Evolutionary conservation across 1,284 basidiomycete species (phyloP).

Genomic region (Butyriboletus pseudospeciosus): DNA sequence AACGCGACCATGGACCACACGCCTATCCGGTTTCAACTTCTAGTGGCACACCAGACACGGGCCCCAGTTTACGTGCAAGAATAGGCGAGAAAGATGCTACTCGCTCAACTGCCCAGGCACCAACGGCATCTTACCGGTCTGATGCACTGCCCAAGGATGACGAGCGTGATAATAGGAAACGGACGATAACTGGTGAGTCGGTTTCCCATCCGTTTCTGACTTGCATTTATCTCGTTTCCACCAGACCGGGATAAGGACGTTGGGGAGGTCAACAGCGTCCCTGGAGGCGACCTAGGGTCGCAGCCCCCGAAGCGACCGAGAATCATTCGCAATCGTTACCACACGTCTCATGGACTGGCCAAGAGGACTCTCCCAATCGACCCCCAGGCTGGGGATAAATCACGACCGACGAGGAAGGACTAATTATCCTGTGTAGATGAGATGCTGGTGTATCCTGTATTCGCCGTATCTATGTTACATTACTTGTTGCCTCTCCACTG

Average conservation of each 20-base stretch:
- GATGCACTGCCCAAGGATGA: conserved; percentile 48
- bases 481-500: conserved; percentile 14
- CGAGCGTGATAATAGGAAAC: conserved; percentile 64
- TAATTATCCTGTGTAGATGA: conserved; percentile 20
- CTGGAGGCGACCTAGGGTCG: conserved; percentile 22
- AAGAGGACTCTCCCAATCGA: conserved; percentile 60
- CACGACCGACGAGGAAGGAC: conserved; percentile 48
- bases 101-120: conserved; percentile 37
- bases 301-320: conserved; percentile 44
- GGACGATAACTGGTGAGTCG: conserved; percentile 61
- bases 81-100: conserved; percentile 58
- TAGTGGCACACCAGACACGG: conserved; percentile 19
- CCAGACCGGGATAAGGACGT: conserved; percentile 37
- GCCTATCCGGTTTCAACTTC: conserved; percentile 20
- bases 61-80: conserved; percentile 56
- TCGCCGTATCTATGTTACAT: conserved; percentile 19
- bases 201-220: not conserved
- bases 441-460: conserved; percentile 9
- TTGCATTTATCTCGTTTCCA: not conserved
- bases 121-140: conserved; percentile 38
- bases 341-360: conserved; percentile 40
- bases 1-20: conserved; percentile 31
- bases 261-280: conserved; percentile 20
- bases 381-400: conserved; percentile 53
- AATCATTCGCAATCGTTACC: conserved; percentile 45